Base-by-base conservation (phyloP, 306 rosid genomes). In the Cucurbita moschata region DNA sequence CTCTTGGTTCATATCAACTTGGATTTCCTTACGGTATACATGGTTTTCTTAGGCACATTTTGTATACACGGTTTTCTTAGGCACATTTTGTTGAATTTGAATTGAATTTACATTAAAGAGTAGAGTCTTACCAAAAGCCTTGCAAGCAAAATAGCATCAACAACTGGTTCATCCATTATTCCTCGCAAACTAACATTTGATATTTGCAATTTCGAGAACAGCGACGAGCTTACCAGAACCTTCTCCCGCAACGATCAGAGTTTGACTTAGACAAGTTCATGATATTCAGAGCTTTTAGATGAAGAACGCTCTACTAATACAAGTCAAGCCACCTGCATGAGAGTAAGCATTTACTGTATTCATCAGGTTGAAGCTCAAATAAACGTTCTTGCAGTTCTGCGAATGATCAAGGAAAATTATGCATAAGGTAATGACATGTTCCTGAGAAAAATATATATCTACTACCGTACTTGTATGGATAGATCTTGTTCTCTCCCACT, bases 321-420 rank as follows among this genome's bases (percentile, higher is more conserved):
- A 26, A 26, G 26, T 26, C 26, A 26, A 26, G 26, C 73, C 26
- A 39, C 59, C 38, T 16, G 67, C 18, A 23, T 52, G 39, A 72
- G 68, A 68, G 11, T 71, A 79, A 65, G 23, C 14, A 51, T 65
- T 44, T 75, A 57, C 77, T 57, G 73, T 26, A 11, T 79, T 79
- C 73, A 63, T 82, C 87, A 94, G 97, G 95, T 94, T 76, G 99
- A 94, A 88, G 99, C 97, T 74, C 95, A 96, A 61, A 83, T 94
- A 75, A 91, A 91, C 37, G 83, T 94, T 83, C 96, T 94, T 16
- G 97, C 97, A 0, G 96, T 91, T 81, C 89, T 91, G 76, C 86
- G 90, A 66, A 89, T 94, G 99, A 84, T 86, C 85, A 94, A 89
- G 82, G 99, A 94, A 89, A 94, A 86, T 75, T 86, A 86, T 74